Evolutionary conservation across 2,329 filamentous ascomycete genomes (phyloP).

Genomic region (Cytospora piceicola): DNA sequence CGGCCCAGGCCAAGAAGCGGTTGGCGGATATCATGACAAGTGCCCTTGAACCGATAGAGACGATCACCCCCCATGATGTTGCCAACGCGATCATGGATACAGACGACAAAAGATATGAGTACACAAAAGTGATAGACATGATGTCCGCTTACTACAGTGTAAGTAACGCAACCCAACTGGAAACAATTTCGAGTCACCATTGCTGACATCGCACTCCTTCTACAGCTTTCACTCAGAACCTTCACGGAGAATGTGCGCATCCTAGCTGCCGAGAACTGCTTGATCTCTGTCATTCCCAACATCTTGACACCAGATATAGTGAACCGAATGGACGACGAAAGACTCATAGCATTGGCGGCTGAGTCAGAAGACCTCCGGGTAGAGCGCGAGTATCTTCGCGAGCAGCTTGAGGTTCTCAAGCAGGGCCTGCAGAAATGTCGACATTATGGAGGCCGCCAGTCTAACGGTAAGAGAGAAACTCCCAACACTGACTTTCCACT

Average conservation of each 20-base stretch:
- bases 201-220: not conserved
- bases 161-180: not conserved
- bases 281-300: slow-evolving; percentile 45
- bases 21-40: slow-evolving; percentile 5
- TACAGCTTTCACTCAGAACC: slow-evolving; percentile 47
- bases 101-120: not conserved
- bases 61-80: not conserved
- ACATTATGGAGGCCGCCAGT: not conserved
- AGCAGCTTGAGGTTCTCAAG: slow-evolving; percentile 27
- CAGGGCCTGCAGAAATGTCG: slow-evolving; percentile 15
- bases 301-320: slow-evolving; percentile 48
- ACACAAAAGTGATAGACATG: not conserved
- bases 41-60: not conserved
- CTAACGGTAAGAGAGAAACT: not conserved
- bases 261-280: slow-evolving; percentile 53
- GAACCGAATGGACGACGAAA: slow-evolving; percentile 40
- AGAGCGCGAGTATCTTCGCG: slow-evolving; percentile 18
- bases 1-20: slow-evolving; percentile 28
- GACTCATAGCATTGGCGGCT: slow-evolving; percentile 37
- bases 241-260: slow-evolving; percentile 54
- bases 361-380: slow-evolving; percentile 37
- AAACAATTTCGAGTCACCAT: not conserved
- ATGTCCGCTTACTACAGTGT: not conserved
- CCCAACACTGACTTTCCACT: not conserved
- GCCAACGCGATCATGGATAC: not conserved